Evolutionary conservation across 2,329 filamentous ascomycete genomes (phyloP), one percentile per base, ranked within the genome.

Genomic region (Ascochyta koolunga): DNA sequence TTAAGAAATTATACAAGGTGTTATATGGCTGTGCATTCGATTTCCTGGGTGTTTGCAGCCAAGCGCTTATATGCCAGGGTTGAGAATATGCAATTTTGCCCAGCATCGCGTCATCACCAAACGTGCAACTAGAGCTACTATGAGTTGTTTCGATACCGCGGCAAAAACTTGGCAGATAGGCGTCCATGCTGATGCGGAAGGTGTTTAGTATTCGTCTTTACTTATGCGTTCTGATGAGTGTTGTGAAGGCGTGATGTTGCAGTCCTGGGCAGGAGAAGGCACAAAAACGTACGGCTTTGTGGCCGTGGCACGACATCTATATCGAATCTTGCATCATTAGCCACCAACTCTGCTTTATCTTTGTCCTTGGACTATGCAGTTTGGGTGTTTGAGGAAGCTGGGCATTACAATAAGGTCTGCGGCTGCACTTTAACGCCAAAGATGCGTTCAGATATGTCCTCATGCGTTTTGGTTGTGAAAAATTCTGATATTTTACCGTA

Each of bases 51-150:
- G 25, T 37, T 21, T 31, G 7, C 22, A 25, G 41, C 49, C 35
- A 22, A 51, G 41, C 25, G 13, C 5, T 38, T 37, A 13, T 27
- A 18, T 43, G 38, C 33, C 18, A n/a, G 32, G 40, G 50, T 43
- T 38, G 36, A 32, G 52, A 48, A 49, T 19, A 50, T 58, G 54
- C 50, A 44, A 51, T 51, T 47, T 40, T 35, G 54, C 59, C 59
- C 54, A 58, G 59, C 41, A 42, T 62, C 53, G 59, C 59, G 56
- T 58, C 51, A 60, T 62, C 54, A 52, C 41, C 16, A 19, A 61
- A 55, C 29, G 21, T 37, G 32, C 43, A 38, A 45, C 19, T n/a
- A 44, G 24, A 25, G 5, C 7, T 15, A 18, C 18, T 44, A 15
- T 9, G 18, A 29, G 2, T 4, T 16, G 5, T 3, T 15, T 16